These are phyloP conservation scores for Dalbergia oliveri DNA, from an alignment of 306 rosid species.

Conservation along the genomic window DNA sequence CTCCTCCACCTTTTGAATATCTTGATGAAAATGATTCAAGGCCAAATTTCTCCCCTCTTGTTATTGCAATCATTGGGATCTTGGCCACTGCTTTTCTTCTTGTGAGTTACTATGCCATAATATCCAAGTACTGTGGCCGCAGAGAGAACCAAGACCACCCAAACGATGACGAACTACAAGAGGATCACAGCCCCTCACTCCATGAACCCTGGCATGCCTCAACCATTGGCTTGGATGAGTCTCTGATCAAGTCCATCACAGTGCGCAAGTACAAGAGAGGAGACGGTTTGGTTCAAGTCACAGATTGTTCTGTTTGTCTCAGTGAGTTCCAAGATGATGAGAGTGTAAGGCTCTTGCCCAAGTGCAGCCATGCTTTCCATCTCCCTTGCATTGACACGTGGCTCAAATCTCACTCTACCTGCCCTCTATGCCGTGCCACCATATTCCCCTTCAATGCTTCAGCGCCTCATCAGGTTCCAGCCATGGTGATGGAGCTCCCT, in stretches of 20 bases:
- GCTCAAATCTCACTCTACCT: conserved; percentile 77
- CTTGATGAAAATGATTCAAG: conserved; percentile 59
- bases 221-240: conserved; percentile 72
- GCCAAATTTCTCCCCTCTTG: conserved; percentile 76
- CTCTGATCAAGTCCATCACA: conserved; percentile 66
- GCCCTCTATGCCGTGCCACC: conserved; percentile 84
- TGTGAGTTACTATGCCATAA: conserved; percentile 68
- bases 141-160: conserved; percentile 34
- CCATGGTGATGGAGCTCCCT: conserved; percentile 32
- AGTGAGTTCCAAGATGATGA: conserved; percentile 82
- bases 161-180: conserved; percentile 51
- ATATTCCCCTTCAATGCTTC: conserved; percentile 49
- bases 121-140: conserved; percentile 75
- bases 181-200: conserved; percentile 44
- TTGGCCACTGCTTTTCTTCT: conserved; percentile 79
- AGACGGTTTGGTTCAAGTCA: conserved; percentile 55
- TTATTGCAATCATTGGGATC: conserved; percentile 76
- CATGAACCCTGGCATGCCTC: conserved; percentile 66
- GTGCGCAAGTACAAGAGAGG: conserved; percentile 69
- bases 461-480: conserved; percentile 16
- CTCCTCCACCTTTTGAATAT: conserved; percentile 77
- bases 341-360: conserved; percentile 71
- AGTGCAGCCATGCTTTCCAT: conserved; percentile 87
- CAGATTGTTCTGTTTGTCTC: conserved; percentile 85
- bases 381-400: conserved; percentile 83